phyloP scores from a whole-genome alignment of 805 yeast species.

The Kluyveromyces starmeri region DNA sequence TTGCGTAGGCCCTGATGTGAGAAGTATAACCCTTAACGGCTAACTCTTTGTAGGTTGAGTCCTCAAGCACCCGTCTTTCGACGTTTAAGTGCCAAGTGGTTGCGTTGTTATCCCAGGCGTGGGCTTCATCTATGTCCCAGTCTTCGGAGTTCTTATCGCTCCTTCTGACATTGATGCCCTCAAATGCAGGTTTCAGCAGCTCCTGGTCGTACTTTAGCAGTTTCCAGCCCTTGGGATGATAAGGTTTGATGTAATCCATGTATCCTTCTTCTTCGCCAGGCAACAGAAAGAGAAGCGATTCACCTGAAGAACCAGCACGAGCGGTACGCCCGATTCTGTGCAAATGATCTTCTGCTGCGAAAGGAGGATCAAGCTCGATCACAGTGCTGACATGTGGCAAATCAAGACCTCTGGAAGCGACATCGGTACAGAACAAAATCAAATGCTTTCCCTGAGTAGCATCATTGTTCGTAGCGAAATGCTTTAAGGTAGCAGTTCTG shows the following conservation, averaged over 20 bases:
- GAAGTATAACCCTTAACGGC: constrained; percentile 81
- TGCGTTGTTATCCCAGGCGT: constrained; percentile 84
- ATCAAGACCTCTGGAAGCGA: constrained; percentile 95
- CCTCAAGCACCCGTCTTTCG: constrained; percentile 81
- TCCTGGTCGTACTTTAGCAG: constrained; percentile 41
- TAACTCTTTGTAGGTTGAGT: constrained; percentile 43
- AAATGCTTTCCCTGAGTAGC: constrained; percentile 42
- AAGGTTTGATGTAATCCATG: constrained; percentile 47
- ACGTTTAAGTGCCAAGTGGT: constrained; percentile 92
- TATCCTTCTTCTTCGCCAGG: constrained; percentile 90
- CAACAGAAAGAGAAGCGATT: constrained; percentile 64
- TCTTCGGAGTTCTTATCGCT: constrained; percentile 26
- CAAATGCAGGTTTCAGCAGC: constrained; percentile 30
- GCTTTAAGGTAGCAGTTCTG: constrained; percentile 67
- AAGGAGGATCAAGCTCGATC: constrained; percentile 92
- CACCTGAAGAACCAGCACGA: constrained; percentile 86
- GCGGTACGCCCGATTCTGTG: constrained; percentile 98
- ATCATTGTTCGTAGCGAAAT: constrained; percentile 41
- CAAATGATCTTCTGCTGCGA: constrained; percentile 85
- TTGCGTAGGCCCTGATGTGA: constrained; percentile 91
- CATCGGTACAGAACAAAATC: constrained; percentile 89
- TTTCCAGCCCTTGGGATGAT: constrained; percentile 49
- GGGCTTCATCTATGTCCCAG: constrained; percentile 29
- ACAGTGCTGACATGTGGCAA: constrained; percentile 79
- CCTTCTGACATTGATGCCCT: constrained; percentile 23